Conservation (phyloP, 2,329 filamentous ascomycete species). For the Drechslerella stenobrocha region DNA sequence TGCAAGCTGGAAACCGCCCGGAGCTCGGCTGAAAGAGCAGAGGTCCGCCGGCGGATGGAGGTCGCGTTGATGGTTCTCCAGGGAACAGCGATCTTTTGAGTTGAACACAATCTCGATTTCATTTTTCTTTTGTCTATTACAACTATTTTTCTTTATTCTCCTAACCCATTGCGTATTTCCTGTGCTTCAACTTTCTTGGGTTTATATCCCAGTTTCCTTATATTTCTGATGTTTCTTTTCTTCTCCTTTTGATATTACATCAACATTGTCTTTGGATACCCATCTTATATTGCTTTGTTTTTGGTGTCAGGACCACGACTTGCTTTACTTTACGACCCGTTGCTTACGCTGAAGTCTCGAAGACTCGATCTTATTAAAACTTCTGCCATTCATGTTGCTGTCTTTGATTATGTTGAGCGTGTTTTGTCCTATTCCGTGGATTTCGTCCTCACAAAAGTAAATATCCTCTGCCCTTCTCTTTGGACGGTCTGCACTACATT, state of each 20-base stretch:
- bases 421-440: slow-evolving; percentile 1
- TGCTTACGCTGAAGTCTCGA: slow-evolving; percentile 32
- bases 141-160: slow-evolving; percentile 25
- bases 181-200: slow-evolving; percentile 27
- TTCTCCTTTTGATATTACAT: slow-evolving; percentile 42
- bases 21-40: slow-evolving; percentile 23
- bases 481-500: too few species aligned
- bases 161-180: slow-evolving; percentile 44
- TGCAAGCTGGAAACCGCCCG: slow-evolving; percentile 39
- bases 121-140: slow-evolving; percentile 34
- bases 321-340: slow-evolving; percentile 42
- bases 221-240: slow-evolving; percentile 28
- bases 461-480: too few species aligned
- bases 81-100: slow-evolving; percentile 31
- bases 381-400: neutral
- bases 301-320: slow-evolving; percentile 46
- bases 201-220: slow-evolving; percentile 24
- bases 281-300: slow-evolving; percentile 46
- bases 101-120: neutral
- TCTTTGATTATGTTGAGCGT: neutral
- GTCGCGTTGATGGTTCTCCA: slow-evolving; percentile 48
- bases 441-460: too few species aligned
- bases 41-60: slow-evolving; percentile 45
- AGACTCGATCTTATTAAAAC: slow-evolving; percentile 35
- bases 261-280: slow-evolving; percentile 40